Conservation (phyloP, 345 rosid genomes). For the Gossypium herbaceum region DNA sequence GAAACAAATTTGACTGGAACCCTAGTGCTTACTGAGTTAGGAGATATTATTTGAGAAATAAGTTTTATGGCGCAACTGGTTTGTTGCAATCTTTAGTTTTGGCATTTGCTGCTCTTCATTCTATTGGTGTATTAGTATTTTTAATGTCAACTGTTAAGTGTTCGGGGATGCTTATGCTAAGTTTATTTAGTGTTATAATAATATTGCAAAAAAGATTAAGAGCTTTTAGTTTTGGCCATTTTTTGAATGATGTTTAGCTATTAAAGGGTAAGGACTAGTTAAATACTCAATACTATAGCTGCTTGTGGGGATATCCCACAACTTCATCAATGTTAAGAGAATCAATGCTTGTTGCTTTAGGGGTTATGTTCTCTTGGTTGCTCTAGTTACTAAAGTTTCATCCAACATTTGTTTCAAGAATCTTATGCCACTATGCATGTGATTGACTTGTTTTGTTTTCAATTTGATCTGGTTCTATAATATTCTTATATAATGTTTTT, state of each 20-base stretch:
- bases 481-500: background rate
- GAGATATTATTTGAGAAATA: background rate
- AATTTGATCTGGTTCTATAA: background rate
- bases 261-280: background rate
- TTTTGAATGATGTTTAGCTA: background rate
- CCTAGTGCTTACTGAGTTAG: background rate
- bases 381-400: background rate
- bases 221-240: background rate
- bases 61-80: background rate
- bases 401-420: background rate
- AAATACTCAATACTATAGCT: background rate
- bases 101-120: background rate
- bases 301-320: background rate
- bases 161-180: background rate
- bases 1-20: background rate
- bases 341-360: conserved; percentile 5
- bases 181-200: background rate
- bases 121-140: background rate
- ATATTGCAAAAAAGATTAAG: background rate
- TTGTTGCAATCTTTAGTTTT: background rate
- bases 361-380: background rate
- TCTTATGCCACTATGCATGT: background rate
- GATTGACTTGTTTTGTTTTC: background rate
- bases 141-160: background rate
- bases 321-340: background rate